Percentiles rank a stretch among this genome's conserved stretches.
These are phyloP conservation scores for Pholiota molesta DNA, from an alignment of 768 basidiomycete genomes.

Conservation along the genomic window DNA sequence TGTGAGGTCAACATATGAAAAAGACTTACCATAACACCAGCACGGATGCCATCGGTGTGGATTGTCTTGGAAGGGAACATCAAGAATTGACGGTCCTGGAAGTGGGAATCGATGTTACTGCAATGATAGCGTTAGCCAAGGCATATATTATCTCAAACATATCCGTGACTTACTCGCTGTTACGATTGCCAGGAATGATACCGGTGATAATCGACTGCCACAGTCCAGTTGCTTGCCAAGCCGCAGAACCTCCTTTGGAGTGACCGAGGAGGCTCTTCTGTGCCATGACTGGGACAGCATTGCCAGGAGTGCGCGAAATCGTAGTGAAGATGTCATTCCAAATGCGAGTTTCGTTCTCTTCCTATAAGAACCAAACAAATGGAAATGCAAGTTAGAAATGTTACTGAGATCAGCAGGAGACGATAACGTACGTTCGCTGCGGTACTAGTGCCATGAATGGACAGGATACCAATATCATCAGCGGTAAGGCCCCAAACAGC, in stretches of 20 bases:
- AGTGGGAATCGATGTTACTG: slow-evolving; percentile 92
- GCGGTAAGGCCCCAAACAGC: slow-evolving; percentile 96
- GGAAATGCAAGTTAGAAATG: slow-evolving; percentile 12
- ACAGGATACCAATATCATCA: slow-evolving; percentile 90
- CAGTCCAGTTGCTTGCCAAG: slow-evolving; percentile 95
- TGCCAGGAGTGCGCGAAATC: slow-evolving; percentile 88
- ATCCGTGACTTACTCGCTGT: slow-evolving; percentile 78
- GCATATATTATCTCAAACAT: neutral
- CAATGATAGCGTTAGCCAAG: slow-evolving; percentile 9
- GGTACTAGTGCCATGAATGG: slow-evolving; percentile 89
- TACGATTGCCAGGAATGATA: slow-evolving; percentile 92
- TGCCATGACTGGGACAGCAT: slow-evolving; percentile 96
- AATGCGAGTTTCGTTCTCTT: slow-evolving; percentile 96
- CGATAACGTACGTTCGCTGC: slow-evolving; percentile 64
- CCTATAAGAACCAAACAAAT: slow-evolving; percentile 43
- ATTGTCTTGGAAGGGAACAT: slow-evolving; percentile 99
- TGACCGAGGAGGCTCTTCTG: slow-evolving; percentile 98
- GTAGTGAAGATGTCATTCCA: slow-evolving; percentile 95
- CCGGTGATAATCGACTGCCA: slow-evolving; percentile 85
- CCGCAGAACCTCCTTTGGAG: slow-evolving; percentile 98
- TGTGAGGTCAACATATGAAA: neutral
- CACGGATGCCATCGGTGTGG: slow-evolving; percentile 89
- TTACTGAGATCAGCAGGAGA: slow-evolving; percentile 1
- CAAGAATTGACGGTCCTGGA: slow-evolving; percentile 86
- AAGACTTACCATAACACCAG: slow-evolving; percentile 76